These are phyloP conservation scores for Gossypium australe DNA, from an alignment of 345 rosid species.

Conservation along the genomic window DNA sequence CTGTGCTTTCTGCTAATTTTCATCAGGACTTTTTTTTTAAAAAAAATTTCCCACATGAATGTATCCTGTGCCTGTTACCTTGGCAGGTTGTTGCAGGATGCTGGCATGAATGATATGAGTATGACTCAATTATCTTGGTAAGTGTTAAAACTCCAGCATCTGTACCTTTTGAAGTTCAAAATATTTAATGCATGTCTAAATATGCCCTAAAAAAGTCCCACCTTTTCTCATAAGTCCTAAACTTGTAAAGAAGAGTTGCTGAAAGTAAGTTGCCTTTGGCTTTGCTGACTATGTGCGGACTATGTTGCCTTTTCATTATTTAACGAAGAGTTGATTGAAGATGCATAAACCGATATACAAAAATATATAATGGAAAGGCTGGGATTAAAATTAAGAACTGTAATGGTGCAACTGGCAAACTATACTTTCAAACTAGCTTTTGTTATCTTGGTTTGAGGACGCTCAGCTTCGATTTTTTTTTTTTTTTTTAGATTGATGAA, in stretches of 20 bases:
- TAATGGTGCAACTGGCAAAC: neutral
- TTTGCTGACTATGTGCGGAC: neutral
- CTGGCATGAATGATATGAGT: slow-evolving; percentile 56
- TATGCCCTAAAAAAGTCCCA: neutral
- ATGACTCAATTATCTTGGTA: slow-evolving; percentile 87
- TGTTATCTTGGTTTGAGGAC: neutral
- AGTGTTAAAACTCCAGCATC: slow-evolving; percentile 14
- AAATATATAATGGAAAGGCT: too few relatives aligned
- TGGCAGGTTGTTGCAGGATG: slow-evolving; percentile 78
- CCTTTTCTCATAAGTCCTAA: neutral
- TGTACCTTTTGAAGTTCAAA: neutral
- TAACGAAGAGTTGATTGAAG: too few relatives aligned
- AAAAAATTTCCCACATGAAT: neutral
- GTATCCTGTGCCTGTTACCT: slow-evolving; percentile 6
- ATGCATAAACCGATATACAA: too few relatives aligned
- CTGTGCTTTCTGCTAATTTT: neutral
- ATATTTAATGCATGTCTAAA: neutral
- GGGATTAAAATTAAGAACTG: neutral
- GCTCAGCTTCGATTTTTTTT: neutral
- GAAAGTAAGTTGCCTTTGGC: neutral
- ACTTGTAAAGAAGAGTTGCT: neutral
- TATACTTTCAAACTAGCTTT: neutral
- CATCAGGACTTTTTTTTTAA: neutral
- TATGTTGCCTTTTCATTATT: neutral
- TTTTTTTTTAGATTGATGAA: neutral